phyloP scores from a whole-genome alignment of 2,329 filamentous ascomycete species.

The Leptosphaerulina australis region DNA sequence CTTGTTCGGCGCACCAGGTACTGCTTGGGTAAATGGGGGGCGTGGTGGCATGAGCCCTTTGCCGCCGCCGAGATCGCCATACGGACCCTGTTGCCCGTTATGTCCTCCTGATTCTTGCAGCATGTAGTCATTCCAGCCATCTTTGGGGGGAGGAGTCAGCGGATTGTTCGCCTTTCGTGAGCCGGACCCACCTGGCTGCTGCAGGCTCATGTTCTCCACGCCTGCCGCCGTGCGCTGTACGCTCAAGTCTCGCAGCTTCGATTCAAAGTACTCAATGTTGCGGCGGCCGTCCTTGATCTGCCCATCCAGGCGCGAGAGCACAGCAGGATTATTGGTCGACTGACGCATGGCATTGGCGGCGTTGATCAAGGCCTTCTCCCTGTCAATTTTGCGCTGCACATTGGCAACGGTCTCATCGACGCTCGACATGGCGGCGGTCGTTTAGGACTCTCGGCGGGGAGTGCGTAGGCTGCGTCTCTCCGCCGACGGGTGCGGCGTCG shows the following conservation, averaged over 20 bases:
- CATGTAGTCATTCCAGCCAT: conserved; percentile 60
- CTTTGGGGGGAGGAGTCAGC: conserved; percentile 72
- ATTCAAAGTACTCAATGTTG: conserved; percentile 95
- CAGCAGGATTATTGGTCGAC: conserved; percentile 90
- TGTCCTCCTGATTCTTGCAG: conserved; percentile 67
- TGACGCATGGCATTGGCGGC: conserved; percentile 94
- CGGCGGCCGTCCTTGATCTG: conserved; percentile 92
- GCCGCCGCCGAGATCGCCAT: conserved; percentile 67
- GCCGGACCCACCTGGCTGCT: conserved; percentile 52
- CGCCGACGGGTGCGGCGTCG: conserved; percentile 34
- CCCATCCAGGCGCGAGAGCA: conserved; percentile 87
- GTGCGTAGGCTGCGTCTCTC: conserved; percentile 31
- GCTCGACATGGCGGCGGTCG: conserved; percentile 58
- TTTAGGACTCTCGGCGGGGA: conserved; percentile 27
- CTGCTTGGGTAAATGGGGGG: conserved; percentile 77
- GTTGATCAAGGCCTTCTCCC: conserved; percentile 93
- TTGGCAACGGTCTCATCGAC: conserved; percentile 72
- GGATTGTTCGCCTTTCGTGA: conserved; percentile 47
- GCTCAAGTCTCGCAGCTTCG: conserved; percentile 86
- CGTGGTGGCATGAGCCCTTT: conserved; percentile 79
- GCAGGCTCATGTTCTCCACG: conserved; percentile 70
- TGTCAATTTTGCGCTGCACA: conserved; percentile 96
- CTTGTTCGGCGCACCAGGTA: conserved; percentile 67
- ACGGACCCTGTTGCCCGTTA: conserved; percentile 56
- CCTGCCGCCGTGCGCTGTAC: conserved; percentile 74